phyloP scores from a whole-genome alignment of 2,329 filamentous ascomycete species.

The Aspergillus sp. region DNA sequence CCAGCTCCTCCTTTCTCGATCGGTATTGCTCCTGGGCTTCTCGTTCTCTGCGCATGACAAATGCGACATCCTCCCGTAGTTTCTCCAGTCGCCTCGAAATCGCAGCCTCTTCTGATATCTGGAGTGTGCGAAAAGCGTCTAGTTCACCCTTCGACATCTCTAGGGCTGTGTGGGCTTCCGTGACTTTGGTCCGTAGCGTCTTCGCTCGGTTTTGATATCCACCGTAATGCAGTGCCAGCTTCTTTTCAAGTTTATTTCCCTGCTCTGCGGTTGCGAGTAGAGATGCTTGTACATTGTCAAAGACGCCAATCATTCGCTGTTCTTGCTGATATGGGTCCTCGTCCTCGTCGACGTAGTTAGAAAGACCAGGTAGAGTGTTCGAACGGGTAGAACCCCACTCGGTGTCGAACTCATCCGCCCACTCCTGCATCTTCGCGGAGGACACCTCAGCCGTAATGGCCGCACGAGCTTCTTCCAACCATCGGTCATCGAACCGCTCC shows the following conservation, averaged over 20 bases:
- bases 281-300: conserved; percentile 71
- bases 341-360: conserved; percentile 76
- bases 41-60: conserved; percentile 76
- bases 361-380: conserved; percentile 68
- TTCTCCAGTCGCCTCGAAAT: conserved; percentile 70
- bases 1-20: conserved; percentile 73
- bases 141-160: conserved; percentile 71
- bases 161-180: conserved; percentile 71
- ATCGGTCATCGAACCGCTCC: conserved; percentile 66
- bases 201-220: conserved; percentile 88
- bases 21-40: conserved; percentile 89
- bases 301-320: conserved; percentile 65
- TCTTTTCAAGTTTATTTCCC: conserved; percentile 89
- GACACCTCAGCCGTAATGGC: conserved; percentile 71
- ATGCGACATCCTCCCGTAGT: conserved; percentile 78
- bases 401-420: conserved; percentile 50
- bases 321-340: conserved; percentile 61
- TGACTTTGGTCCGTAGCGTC: conserved; percentile 75
- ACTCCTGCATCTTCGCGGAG: conserved; percentile 48
- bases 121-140: conserved; percentile 71
- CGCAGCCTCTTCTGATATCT: conserved; percentile 76
- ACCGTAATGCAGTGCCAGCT: conserved; percentile 79
- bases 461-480: conserved; percentile 72
- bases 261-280: conserved; percentile 74
- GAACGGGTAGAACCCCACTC: conserved; percentile 54